Evolutionary conservation across 176 grass and related monocot genomes (phyloP).

Genomic region (Juncus inflexus): DNA sequence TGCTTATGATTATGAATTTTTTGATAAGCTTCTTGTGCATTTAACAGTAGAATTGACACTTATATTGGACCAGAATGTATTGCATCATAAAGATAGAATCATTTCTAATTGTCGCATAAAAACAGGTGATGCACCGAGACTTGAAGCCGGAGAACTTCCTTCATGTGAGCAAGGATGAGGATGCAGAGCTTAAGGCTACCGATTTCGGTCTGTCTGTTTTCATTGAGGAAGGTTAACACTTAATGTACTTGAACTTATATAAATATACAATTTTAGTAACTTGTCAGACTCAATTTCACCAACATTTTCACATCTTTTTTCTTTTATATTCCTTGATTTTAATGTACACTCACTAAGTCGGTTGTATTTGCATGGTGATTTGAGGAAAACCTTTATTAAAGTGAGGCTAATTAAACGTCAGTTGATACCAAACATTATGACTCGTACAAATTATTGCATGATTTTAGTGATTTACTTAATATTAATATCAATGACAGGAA

Average conservation of each 20-base stretch:
- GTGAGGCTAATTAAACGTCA: not conserved
- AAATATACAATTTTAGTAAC: not conserved
- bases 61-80: too few relatives aligned
- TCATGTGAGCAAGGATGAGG: conserved; percentile 42
- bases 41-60: too few relatives aligned
- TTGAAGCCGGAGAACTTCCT: conserved; percentile 94
- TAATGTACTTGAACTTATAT: not conserved
- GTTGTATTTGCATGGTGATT: not conserved
- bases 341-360: not conserved
- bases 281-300: not conserved
- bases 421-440: not conserved
- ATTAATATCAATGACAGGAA: conserved; percentile 38
- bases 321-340: not conserved
- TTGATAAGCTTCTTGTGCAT: too few relatives aligned
- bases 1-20: too few relatives aligned
- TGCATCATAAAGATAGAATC: too few relatives aligned
- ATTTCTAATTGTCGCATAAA: too few relatives aligned
- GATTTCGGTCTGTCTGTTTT: conserved; percentile 83
- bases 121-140: conserved; percentile 60
- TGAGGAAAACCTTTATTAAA: not conserved
- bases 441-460: not conserved
- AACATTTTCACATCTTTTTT: not conserved
- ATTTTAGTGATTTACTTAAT: not conserved
- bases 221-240: conserved; percentile 62
- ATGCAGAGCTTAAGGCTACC: conserved; percentile 73